These are phyloP conservation scores for Ascomycota sp. DNA, from an alignment of 2,329 filamentous ascomycete species.

Conservation along the genomic window DNA sequence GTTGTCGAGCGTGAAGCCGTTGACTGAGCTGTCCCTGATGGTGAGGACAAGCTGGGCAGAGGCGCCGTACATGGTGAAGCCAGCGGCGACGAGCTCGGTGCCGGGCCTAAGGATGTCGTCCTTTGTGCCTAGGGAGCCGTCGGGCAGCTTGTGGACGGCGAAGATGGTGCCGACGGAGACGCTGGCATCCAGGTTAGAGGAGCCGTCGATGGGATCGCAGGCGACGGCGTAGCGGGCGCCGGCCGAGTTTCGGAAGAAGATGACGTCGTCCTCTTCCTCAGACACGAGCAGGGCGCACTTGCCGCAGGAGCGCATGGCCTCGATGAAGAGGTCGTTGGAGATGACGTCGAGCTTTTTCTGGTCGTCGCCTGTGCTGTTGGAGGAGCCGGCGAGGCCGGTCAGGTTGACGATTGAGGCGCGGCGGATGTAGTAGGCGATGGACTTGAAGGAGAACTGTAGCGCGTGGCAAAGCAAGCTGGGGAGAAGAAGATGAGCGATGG, in stretches of 20 bases:
- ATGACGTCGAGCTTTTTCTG: constrained; percentile 99
- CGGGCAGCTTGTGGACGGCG: constrained; percentile 73
- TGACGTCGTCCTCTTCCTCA: constrained; percentile 87
- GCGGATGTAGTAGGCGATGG: constrained; percentile 97
- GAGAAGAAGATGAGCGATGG: no score
- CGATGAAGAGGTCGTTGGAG: constrained; percentile 93
- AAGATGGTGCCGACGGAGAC: constrained; percentile 98
- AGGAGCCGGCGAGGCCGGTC: constrained; percentile 81
- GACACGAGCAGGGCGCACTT: constrained; percentile 88
- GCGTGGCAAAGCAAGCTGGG: constrained; percentile 81
- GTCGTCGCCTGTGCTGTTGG: constrained; percentile 90
- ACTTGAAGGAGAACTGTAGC: constrained; percentile 98
- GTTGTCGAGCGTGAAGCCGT: constrained; percentile 95
- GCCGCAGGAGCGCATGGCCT: constrained; percentile 81
- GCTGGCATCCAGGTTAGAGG: constrained; percentile 91
- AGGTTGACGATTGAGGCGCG: constrained; percentile 89
- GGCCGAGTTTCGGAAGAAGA: constrained; percentile 59
- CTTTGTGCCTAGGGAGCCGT: constrained; percentile 50
- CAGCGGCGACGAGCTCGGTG: constrained; percentile 75
- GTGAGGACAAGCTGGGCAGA: constrained; percentile 93
- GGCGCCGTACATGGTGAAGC: constrained; percentile 99
- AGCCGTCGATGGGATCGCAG: constrained; percentile 95
- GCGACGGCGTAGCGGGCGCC: constrained; percentile 83
- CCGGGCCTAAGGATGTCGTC: constrained; percentile 81
- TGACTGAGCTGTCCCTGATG: constrained; percentile 80